Conservation (phyloP, 331 rosid species). For the Arachis monticola region DNA sequence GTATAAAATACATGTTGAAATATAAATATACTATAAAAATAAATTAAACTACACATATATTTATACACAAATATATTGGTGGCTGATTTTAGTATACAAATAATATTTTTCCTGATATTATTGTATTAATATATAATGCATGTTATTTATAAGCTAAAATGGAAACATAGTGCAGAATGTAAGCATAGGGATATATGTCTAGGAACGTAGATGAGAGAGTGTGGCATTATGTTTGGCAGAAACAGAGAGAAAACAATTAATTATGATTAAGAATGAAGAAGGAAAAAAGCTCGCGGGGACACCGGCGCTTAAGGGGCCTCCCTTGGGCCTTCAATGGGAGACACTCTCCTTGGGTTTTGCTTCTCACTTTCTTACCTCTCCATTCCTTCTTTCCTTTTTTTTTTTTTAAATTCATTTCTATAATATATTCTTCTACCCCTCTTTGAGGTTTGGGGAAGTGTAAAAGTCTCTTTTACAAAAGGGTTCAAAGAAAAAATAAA, state of each 20-base stretch:
- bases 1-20: no score
- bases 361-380: constrained; percentile 30
- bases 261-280: constrained; percentile 32
- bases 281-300: constrained; percentile 71
- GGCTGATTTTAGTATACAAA: no score
- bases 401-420: constrained; percentile 14
- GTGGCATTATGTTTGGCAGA: constrained; percentile 38
- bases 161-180: constrained; percentile 80
- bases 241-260: not conserved
- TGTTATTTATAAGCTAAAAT: not conserved
- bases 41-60: no score
- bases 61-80: no score
- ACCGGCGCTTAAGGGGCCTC: constrained; percentile 96
- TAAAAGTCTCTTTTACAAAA: constrained; percentile 48
- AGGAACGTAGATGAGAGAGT: constrained; percentile 47
- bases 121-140: not conserved
- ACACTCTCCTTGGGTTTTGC: constrained; percentile 87
- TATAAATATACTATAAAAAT: no score
- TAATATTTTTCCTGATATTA: no score
- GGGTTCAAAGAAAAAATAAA: constrained; percentile 24
- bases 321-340: constrained; percentile 77
- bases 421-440: constrained; percentile 14
- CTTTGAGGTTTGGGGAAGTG: constrained; percentile 63
- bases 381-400: constrained; percentile 20
- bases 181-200: constrained; percentile 62